These are phyloP conservation scores for Besnoitia besnoiti DNA, from an alignment of 169 alveolate genomes.

Conservation along the genomic window DNA sequence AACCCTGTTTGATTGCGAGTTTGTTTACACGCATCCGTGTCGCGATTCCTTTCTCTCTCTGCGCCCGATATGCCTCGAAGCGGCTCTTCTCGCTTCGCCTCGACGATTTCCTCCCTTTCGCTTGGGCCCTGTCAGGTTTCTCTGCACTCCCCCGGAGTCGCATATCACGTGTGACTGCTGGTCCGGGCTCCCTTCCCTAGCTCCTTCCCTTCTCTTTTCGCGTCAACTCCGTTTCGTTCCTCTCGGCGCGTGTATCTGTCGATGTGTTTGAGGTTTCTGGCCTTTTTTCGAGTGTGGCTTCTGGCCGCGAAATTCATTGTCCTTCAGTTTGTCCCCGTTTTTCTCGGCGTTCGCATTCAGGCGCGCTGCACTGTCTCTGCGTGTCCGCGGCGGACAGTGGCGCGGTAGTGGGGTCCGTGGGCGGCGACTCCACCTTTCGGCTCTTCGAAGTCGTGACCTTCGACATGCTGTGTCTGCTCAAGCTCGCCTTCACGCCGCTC, in stretches of 20 bases:
- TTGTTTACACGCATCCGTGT: not conserved
- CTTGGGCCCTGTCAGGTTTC: not conserved
- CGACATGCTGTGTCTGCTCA: slow-evolving; percentile 74
- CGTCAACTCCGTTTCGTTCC: not conserved
- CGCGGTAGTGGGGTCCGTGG: slow-evolving; percentile 79
- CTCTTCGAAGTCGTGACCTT: slow-evolving; percentile 71
- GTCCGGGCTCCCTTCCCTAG: not conserved
- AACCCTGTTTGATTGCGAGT: no score
- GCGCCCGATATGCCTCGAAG: not conserved
- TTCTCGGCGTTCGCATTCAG: not conserved
- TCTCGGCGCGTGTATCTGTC: not conserved
- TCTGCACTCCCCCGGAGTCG: no score
- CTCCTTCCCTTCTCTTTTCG: not conserved
- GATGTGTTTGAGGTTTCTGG: not conserved
- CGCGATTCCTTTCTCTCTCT: not conserved
- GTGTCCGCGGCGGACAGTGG: slow-evolving; percentile 81
- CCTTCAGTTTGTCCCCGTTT: not conserved
- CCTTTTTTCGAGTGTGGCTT: not conserved
- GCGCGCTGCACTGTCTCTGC: slow-evolving; percentile 66
- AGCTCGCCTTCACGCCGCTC: slow-evolving; percentile 76
- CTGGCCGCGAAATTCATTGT: not conserved
- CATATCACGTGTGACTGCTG: no score
- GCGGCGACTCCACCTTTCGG: slow-evolving; percentile 83
- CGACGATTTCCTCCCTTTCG: not conserved
- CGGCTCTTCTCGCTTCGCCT: not conserved